Evolutionary conservation across 2,329 filamentous ascomycete species (phyloP).

Genomic region (Periglandula ipomoeae): DNA sequence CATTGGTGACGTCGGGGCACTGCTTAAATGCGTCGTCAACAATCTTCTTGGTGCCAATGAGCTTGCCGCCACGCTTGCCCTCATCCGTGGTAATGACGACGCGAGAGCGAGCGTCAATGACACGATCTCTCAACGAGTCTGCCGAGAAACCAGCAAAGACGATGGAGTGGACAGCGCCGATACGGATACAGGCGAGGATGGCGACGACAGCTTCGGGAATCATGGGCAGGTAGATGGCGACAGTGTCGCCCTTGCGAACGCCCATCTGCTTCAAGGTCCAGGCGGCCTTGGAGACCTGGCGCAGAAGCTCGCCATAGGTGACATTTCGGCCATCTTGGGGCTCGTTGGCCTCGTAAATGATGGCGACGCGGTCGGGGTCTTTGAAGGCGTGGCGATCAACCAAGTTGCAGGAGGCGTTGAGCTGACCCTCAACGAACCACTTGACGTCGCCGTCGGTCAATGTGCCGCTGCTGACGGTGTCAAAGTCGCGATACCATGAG

Average conservation of each 20-base stretch:
- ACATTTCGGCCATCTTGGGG: constrained; percentile 76
- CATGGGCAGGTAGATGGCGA: constrained; percentile 97
- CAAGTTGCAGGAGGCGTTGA: constrained; percentile 97
- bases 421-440: constrained; percentile 88
- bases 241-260: constrained; percentile 92
- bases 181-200: constrained; percentile 82
- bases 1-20: constrained; percentile 78
- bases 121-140: constrained; percentile 90
- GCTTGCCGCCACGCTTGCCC: constrained; percentile 93
- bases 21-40: constrained; percentile 96
- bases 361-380: constrained; percentile 84
- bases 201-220: constrained; percentile 91
- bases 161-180: constrained; percentile 93
- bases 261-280: constrained; percentile 91
- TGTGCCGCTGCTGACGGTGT: constrained; percentile 74
- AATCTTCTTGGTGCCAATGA: constrained; percentile 98
- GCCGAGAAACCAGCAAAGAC: constrained; percentile 97
- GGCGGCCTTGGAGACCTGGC: constrained; percentile 80
- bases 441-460: constrained; percentile 74
- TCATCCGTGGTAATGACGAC: constrained; percentile 96
- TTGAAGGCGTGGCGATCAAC: constrained; percentile 95
- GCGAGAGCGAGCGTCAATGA: constrained; percentile 81
- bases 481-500: constrained; percentile 83
- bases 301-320: constrained; percentile 86
- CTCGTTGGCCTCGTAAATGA: constrained; percentile 98